Evolutionary conservation across 192 early-diverging fungal genomes (phyloP).

Genomic region (Umbelopsis sp.): DNA sequence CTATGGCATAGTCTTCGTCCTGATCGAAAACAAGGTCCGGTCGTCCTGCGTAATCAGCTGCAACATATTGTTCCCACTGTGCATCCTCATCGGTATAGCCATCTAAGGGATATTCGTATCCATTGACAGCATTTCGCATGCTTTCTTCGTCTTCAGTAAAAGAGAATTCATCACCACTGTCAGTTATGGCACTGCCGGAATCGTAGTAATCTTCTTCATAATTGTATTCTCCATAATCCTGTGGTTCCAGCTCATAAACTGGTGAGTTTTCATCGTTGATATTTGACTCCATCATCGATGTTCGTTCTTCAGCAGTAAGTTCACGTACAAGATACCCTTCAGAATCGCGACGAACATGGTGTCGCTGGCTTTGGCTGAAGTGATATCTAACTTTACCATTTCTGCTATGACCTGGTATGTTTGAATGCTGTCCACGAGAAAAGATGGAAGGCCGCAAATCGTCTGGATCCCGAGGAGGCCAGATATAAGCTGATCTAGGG

Average conservation of each 20-base stretch:
- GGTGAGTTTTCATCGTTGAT: background rate
- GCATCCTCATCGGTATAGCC: background rate
- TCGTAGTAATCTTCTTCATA: slow-evolving; percentile 4
- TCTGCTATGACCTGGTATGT: background rate
- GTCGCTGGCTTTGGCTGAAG: slow-evolving; percentile 20
- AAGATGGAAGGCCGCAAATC: slow-evolving; percentile 23
- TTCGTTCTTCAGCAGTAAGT: slow-evolving; percentile 33
- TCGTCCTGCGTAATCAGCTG: slow-evolving; percentile 5
- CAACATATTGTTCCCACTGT: slow-evolving; percentile 8
- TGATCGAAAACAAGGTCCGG: background rate
- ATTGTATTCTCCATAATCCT: background rate
- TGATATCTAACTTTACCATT: background rate
- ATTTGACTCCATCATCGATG: slow-evolving; percentile 21
- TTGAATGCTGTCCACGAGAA: background rate
- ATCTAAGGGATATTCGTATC: background rate
- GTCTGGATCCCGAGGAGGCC: slow-evolving; percentile 38
- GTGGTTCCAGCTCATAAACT: background rate
- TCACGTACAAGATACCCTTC: slow-evolving; percentile 43
- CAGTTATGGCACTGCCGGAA: slow-evolving; percentile 11
- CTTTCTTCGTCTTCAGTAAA: slow-evolving; percentile 5
- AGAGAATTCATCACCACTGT: background rate
- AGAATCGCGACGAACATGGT: slow-evolving; percentile 38
- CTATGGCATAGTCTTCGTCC: background rate
- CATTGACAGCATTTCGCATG: slow-evolving; percentile 8
- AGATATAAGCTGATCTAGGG: slow-evolving; percentile 19